Evolutionary conservation across 495 filamentous ascomycete genomes (phyloP).

Genomic region (Annulohypoxylon nitens): DNA sequence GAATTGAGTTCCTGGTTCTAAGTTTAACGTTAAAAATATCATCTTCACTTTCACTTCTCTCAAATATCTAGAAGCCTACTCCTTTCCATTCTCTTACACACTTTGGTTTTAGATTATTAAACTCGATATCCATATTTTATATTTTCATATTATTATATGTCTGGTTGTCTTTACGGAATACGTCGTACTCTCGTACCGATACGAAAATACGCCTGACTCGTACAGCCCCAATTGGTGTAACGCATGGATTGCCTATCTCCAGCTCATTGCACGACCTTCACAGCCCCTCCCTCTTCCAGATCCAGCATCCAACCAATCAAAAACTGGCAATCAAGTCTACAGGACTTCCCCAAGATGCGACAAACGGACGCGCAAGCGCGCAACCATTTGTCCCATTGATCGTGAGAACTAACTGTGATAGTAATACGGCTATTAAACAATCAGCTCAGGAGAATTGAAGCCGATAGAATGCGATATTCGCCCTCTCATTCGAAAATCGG

Average conservation of each 20-base stretch:
- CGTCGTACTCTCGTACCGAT: constrained; percentile 10
- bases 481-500: constrained; percentile 31
- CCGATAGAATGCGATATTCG: constrained; percentile 33
- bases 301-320: constrained; percentile 1
- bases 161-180: constrained; percentile 6
- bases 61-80: neutral
- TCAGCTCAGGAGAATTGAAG: constrained; percentile 1
- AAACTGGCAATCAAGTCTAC: constrained; percentile 2
- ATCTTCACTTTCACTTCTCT: neutral
- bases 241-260: neutral
- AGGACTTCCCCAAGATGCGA: neutral
- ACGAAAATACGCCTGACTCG: constrained; percentile 24
- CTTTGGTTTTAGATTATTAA: neutral
- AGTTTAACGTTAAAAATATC: neutral
- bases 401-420: constrained; percentile 9
- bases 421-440: neutral
- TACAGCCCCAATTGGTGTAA: constrained; percentile 8
- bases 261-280: neutral
- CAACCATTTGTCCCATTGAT: neutral
- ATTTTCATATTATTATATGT: neutral
- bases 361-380: constrained; percentile 22
- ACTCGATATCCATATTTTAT: neutral
- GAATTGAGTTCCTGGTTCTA: neutral
- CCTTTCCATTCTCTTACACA: too few relatives aligned
- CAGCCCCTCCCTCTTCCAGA: neutral